Evolutionary conservation across 202 grass and related monocot genomes (phyloP).

Genomic region (Zizania palustris): DNA sequence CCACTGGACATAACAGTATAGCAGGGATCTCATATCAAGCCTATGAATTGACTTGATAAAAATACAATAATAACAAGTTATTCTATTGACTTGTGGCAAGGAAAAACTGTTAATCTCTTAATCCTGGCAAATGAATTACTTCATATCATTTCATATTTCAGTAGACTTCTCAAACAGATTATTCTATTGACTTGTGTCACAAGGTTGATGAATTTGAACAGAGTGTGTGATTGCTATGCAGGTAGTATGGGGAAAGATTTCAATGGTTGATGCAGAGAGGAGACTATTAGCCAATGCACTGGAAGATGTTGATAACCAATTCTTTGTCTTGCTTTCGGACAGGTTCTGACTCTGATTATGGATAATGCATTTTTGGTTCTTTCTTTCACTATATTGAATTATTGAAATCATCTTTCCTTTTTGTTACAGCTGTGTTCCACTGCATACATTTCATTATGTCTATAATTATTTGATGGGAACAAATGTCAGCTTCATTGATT

Average conservation of each 20-base stretch:
- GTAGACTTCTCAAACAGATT: constrained; percentile 9
- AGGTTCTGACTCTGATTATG: constrained; percentile 56
- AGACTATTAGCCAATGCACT: constrained; percentile 95
- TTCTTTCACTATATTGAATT: constrained; percentile 44
- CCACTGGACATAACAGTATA: constrained; percentile 4
- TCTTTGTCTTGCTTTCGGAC: constrained; percentile 98
- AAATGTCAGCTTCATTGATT: constrained; percentile 88
- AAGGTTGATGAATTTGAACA: constrained; percentile 31
- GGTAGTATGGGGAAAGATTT: constrained; percentile 98
- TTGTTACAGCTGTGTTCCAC: constrained; percentile 84
- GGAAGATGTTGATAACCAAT: constrained; percentile 83
- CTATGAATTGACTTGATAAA: constrained; percentile 7
- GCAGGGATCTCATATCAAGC: constrained; percentile 11
- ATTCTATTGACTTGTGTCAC: constrained; percentile 6
- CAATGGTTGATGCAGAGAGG: constrained; percentile 98
- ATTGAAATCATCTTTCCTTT: constrained; percentile 47
- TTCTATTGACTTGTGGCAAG: too few relatives aligned
- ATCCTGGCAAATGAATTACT: constrained; percentile 31
- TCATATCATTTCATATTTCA: background rate
- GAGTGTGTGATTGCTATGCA: constrained; percentile 40
- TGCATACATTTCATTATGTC: constrained; percentile 94
- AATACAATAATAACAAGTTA: too few relatives aligned
- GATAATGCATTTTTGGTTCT: constrained; percentile 34
- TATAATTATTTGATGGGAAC: constrained; percentile 94
- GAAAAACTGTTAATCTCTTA: background rate